Base-by-base conservation (phyloP, 202 grass and related monocot species). In the Panicum hallii region DNA sequence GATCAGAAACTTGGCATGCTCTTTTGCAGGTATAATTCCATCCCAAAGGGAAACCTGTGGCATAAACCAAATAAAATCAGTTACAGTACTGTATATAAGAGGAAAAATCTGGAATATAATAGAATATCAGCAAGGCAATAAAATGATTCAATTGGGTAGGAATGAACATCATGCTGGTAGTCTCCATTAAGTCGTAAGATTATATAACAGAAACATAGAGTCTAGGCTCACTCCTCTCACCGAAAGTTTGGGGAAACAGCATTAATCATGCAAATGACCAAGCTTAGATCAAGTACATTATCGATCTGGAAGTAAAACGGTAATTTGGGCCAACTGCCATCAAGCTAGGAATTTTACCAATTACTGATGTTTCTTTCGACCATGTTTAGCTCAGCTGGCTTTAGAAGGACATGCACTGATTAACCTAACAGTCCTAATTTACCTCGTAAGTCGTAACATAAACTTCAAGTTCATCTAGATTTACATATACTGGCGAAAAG, bases 31-130 rank as follows among this genome's bases (percentile, higher is more conserved):
- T 96, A 99, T 99, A 22, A 99, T 99, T 83, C 93, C 97, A 91
- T 99, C 97, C 97, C 97, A 99, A 47, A 99, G 88, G 32, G 97
- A 99, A 84, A 96, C 93, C 93, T 99, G 87, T 14, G 10, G 79
- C 63, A 80, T 63, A 67, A 88, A 72, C 23, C 14, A 67, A 47
- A 43, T 15, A 58, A 30, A 72, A 52, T 23, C 43, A 79, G 9
- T 72, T 19, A 20, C 13, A 41, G 43, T 5, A 40, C 19, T 61
- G 7, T 52, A 38, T 74, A 11, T n/a, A 70, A 30, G 6, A 62
- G 12, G 4, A 17, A 46, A 82, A 52, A 10, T 38, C 38, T 40
- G 13, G 41, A 68, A 47, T 63, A 67, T 55, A 23, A 38, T 53
- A 77, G 38, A 76, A 28, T 38, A 38, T 38, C 26, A 42, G 36